Evolutionary conservation across 345 rosid species (phyloP).

Genomic region (Durio zibethinus): DNA sequence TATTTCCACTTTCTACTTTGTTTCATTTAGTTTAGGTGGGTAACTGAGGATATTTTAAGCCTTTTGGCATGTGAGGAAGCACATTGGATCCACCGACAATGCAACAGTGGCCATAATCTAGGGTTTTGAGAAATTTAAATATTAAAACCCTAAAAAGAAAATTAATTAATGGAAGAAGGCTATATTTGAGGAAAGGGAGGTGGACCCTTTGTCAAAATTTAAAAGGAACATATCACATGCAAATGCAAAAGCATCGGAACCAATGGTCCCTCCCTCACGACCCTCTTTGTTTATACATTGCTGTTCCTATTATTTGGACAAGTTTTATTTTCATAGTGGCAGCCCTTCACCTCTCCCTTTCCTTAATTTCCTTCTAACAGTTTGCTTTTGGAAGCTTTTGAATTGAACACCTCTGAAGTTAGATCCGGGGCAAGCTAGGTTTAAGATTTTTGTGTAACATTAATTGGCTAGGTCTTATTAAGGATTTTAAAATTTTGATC

Average conservation of each 20-base stretch:
- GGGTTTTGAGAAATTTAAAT: background rate
- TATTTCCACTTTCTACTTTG: background rate
- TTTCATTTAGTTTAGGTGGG: background rate
- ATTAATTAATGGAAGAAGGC: background rate
- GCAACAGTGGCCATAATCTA: background rate
- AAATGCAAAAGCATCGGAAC: background rate
- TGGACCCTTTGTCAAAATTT: background rate
- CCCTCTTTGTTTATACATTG: background rate
- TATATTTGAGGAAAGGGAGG: background rate
- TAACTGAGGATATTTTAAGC: background rate
- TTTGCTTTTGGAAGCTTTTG: background rate
- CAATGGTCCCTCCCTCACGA: background rate
- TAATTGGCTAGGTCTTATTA: background rate
- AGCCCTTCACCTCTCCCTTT: background rate
- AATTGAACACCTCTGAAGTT: background rate
- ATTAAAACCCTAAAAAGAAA: background rate
- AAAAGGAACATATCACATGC: background rate
- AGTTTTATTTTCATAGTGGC: background rate
- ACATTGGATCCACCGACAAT: conserved; percentile 6
- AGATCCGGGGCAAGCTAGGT: too few species aligned
- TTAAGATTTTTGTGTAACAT: too few species aligned
- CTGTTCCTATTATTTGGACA: background rate
- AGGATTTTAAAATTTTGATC: too few species aligned
- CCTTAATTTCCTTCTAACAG: background rate
- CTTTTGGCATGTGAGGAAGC: background rate